These are phyloP conservation scores for Trichosporon ovoides DNA, from an alignment of 1,284 basidiomycete species.

Conservation along the genomic window DNA sequence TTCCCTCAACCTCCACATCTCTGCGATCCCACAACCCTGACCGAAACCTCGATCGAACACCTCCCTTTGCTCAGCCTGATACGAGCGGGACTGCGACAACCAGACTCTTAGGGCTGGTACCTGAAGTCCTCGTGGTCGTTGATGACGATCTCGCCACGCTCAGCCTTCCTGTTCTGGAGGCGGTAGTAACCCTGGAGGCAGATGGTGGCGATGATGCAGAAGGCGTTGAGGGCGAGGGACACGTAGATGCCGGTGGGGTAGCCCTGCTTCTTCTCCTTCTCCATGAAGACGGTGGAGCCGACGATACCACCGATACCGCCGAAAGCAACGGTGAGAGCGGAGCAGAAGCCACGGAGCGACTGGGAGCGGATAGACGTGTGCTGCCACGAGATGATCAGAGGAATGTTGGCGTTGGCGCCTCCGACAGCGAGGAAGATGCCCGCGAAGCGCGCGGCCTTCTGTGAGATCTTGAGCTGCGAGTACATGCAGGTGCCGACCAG, in stretches of 20 bases:
- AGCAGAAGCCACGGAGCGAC: conserved; percentile 43
- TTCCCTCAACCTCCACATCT: no score
- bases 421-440: conserved; percentile 49
- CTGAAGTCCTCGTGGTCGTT: conserved; percentile 11
- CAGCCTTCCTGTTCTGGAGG: conserved; percentile 14
- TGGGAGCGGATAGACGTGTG: conserved; percentile 50
- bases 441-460: conserved; percentile 14
- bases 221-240: conserved; percentile 29
- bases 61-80: no score
- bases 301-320: conserved; percentile 51
- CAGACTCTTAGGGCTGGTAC: conserved; percentile 7
- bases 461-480: conserved; percentile 10
- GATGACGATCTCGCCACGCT: conserved; percentile 8
- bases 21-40: no score
- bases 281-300: conserved; percentile 32
- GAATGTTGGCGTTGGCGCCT: conserved; percentile 37
- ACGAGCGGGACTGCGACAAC: no score
- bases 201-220: conserved; percentile 23
- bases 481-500: conserved; percentile 20
- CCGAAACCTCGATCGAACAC: no score
- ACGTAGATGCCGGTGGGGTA: conserved; percentile 25
- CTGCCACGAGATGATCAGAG: conserved; percentile 40
- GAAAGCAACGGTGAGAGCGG: conserved; percentile 46
- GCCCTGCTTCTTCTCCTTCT: conserved; percentile 31
- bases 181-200: conserved; percentile 18